Evolutionary conservation across 2,329 filamentous ascomycete genomes (phyloP).

Genomic region (Monosporascus sp.): DNA sequence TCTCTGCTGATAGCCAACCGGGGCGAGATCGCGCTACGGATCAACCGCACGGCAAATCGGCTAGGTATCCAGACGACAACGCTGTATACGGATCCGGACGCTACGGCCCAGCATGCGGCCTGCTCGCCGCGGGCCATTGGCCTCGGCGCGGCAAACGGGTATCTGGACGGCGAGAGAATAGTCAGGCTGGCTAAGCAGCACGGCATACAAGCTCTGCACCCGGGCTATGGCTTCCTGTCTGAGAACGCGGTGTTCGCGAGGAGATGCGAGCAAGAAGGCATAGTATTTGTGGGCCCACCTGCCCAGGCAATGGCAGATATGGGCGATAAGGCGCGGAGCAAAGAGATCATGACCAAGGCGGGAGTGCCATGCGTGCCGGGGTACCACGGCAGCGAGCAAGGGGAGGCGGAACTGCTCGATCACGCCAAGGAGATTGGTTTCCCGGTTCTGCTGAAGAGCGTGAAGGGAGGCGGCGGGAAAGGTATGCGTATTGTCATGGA

Average conservation of each 20-base stretch:
- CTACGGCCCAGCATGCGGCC: constrained; percentile 79
- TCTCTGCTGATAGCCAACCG: constrained; percentile 95
- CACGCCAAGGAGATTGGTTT: constrained; percentile 69
- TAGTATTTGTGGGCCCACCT: constrained; percentile 92
- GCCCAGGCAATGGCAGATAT: constrained; percentile 73
- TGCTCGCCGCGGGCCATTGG: constrained; percentile 80
- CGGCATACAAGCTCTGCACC: constrained; percentile 87
- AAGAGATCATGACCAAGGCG: constrained; percentile 95
- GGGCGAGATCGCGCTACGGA: constrained; percentile 92
- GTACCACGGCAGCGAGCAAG: constrained; percentile 86
- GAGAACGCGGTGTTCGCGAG: constrained; percentile 90
- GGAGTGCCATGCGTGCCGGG: constrained; percentile 94
- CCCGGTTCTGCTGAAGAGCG: constrained; percentile 74
- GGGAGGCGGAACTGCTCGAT: constrained; percentile 52
- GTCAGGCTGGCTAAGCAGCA: constrained; percentile 81
- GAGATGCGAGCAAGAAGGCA: constrained; percentile 81
- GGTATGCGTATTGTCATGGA: constrained; percentile 72
- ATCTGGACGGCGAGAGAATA: constrained; percentile 90
- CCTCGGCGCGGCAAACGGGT: constrained; percentile 76
- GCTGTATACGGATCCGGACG: constrained; percentile 90
- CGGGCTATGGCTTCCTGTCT: constrained; percentile 91
- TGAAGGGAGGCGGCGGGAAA: constrained; percentile 77
- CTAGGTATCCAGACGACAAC: constrained; percentile 92
- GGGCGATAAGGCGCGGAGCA: constrained; percentile 64
- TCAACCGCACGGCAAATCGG: constrained; percentile 79